Conservation (phyloP, 2,329 filamentous ascomycete genomes). For the Claviceps quebecensis region DNA sequence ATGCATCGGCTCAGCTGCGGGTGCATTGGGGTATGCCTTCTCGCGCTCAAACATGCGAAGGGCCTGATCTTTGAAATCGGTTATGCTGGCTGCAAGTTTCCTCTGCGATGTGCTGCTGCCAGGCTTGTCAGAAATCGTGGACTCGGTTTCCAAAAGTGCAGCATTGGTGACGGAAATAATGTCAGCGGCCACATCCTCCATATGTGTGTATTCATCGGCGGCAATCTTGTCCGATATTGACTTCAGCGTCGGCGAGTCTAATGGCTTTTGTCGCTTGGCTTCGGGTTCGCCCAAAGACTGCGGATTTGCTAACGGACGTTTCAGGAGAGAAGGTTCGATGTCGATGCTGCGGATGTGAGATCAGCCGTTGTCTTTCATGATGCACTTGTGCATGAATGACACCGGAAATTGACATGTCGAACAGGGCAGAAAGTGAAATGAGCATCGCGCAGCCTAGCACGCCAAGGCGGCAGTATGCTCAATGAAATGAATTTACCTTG, state of each 20-base stretch:
- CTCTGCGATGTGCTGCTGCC: slow-evolving; percentile 17
- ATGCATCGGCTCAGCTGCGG: slow-evolving; percentile 22
- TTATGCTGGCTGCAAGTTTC: slow-evolving; percentile 29
- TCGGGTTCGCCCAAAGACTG: slow-evolving; percentile 35
- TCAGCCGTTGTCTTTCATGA: slow-evolving; percentile 14
- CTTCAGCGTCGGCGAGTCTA: slow-evolving; percentile 23
- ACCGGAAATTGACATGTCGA: not conserved
- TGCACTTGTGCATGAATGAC: not conserved
- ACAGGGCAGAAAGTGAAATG: not conserved
- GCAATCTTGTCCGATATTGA: slow-evolving; percentile 42
- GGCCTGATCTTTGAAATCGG: slow-evolving; percentile 47
- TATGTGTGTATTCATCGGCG: slow-evolving; percentile 37
- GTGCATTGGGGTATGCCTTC: slow-evolving; percentile 32
- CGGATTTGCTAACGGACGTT: slow-evolving; percentile 33
- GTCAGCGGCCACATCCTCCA: slow-evolving; percentile 53
- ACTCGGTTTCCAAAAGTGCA: slow-evolving; percentile 33
- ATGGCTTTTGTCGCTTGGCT: slow-evolving; percentile 46
- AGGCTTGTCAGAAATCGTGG: slow-evolving; percentile 15
- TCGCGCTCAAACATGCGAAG: slow-evolving; percentile 50
- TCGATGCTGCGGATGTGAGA: slow-evolving; percentile 33
- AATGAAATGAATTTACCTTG: slow-evolving; percentile 19
- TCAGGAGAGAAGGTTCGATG: slow-evolving; percentile 38
- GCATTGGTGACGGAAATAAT: slow-evolving; percentile 34
- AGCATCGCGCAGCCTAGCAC: not conserved
- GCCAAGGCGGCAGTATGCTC: not conserved